phyloP scores from a whole-genome alignment of 495 filamentous ascomycete genomes.

The Trichoderma asperelloides region DNA sequence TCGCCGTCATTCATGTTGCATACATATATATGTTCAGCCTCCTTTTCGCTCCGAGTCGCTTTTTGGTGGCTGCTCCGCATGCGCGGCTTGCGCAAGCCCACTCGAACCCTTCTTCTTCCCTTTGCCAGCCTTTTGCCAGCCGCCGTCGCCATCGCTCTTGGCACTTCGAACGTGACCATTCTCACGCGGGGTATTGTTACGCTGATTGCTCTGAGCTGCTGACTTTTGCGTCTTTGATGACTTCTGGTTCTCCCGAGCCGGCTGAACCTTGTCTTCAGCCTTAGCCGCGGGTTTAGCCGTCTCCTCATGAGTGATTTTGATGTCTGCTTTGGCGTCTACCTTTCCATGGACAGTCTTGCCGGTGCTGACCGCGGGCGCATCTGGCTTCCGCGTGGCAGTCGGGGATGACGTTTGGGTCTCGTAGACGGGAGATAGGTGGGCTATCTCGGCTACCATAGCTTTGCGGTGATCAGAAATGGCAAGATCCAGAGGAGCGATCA shows the following conservation, averaged over 20 bases:
- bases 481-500: conserved; percentile 38
- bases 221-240: conserved; percentile 19
- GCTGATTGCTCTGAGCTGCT: conserved; percentile 19
- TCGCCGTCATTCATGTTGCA: not conserved
- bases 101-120: conserved; percentile 38
- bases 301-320: not conserved
- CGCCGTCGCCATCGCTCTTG: conserved; percentile 38
- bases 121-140: conserved; percentile 41
- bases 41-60: conserved; percentile 46
- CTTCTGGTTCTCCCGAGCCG: conserved; percentile 13
- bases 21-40: conserved; percentile 24
- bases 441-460: conserved; percentile 24
- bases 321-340: not conserved
- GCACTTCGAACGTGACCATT: conserved; percentile 38
- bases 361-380: conserved; percentile 16
- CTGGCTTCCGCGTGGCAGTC: conserved; percentile 30
- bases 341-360: not conserved
- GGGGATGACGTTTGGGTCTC: conserved; percentile 45
- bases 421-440: conserved; percentile 47
- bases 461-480: conserved; percentile 26
- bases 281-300: not conserved
- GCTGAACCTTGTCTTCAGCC: not conserved
- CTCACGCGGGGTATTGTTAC: conserved; percentile 29
- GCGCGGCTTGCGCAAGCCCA: conserved; percentile 22
- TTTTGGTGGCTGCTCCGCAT: conserved; percentile 40